Base-by-base conservation (phyloP, 2,329 filamentous ascomycete species). In the Phaeosphaeria sp. region DNA sequence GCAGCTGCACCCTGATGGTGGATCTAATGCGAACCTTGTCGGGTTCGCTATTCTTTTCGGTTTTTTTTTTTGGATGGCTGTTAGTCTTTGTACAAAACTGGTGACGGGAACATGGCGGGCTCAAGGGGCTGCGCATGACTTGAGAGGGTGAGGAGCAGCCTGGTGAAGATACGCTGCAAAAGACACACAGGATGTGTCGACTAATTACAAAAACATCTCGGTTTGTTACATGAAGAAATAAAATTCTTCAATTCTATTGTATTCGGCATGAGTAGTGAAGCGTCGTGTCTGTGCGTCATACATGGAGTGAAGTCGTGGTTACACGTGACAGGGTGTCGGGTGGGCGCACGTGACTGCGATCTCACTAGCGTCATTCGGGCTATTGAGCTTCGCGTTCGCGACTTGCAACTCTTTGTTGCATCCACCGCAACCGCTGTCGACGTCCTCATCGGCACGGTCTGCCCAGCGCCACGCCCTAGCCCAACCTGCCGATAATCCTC, bases 361-460 rank as follows among this genome's bases (percentile, higher is more conserved):
- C 50, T n/a, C 21, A 18, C 15, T 22, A 13, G 21, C 20, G 30
- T 42, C 15, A 15, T 41, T 25, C 33, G n/a, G n/a, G n/a, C n/a
- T n/a, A 41, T 50, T 41, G 33, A 41, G 20, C 33, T n/a, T n/a
- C n/a, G n/a, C n/a, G n/a, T 63, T 59, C 55, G 63, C 66, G 60
- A 58, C 62, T 15, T 39, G 13, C 15, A 50, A 10, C 21, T 53
- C 65, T 63, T 68, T 67, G 67, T 65, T 44, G 33, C 44, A 41
- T n/a, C 44, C 52, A 48, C 25, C 62, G 66, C 67, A 56, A 44
- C 62, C 59, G 66, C 56, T 54, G 63, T 64, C 65, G 67, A 58
- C 56, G 44, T 55, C 57, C 56, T 48, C 54, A 54, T 42, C 67
- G 58, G 60, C 62, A 60, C 57, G 64, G 61, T 60, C 58, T 61